Evolutionary conservation across 192 early-diverging fungal genomes (phyloP).

Genomic region (Phlyctochytrium bullatum): DNA sequence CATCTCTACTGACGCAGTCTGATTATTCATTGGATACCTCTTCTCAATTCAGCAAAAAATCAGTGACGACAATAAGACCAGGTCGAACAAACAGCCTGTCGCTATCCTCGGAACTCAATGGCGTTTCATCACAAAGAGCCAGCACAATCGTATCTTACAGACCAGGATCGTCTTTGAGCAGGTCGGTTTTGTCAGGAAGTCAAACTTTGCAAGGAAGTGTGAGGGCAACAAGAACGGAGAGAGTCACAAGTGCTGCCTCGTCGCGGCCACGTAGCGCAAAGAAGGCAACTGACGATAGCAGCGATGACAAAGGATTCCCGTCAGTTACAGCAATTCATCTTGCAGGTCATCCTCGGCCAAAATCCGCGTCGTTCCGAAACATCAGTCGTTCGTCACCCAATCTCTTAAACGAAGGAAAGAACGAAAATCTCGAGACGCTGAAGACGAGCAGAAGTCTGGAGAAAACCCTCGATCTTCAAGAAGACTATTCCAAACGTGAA

Average conservation of each 20-base stretch:
- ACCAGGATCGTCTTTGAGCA: neutral
- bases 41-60: too few species aligned
- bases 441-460: too few species aligned
- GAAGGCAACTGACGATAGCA: neutral
- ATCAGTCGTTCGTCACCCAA: neutral
- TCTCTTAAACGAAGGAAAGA: neutral
- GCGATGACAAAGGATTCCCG: slow-evolving; percentile 4
- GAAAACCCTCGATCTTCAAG: too few species aligned
- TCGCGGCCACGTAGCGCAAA: neutral
- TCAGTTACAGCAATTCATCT: neutral
- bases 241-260: neutral
- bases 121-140: neutral
- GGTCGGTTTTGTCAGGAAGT: neutral
- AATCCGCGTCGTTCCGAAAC: slow-evolving; percentile 12
- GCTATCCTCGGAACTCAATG: neutral
- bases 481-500: too few species aligned
- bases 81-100: slow-evolving; percentile 3
- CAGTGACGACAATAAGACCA: neutral
- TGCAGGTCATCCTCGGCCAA: slow-evolving; percentile 6
- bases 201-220: neutral
- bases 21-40: too few species aligned
- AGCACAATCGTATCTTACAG: neutral
- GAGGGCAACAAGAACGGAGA: neutral
- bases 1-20: too few species aligned
- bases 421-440: too few species aligned